Evolutionary conservation across 2,329 filamentous ascomycete species (phyloP).

Genomic region (Ascochyta pisi): DNA sequence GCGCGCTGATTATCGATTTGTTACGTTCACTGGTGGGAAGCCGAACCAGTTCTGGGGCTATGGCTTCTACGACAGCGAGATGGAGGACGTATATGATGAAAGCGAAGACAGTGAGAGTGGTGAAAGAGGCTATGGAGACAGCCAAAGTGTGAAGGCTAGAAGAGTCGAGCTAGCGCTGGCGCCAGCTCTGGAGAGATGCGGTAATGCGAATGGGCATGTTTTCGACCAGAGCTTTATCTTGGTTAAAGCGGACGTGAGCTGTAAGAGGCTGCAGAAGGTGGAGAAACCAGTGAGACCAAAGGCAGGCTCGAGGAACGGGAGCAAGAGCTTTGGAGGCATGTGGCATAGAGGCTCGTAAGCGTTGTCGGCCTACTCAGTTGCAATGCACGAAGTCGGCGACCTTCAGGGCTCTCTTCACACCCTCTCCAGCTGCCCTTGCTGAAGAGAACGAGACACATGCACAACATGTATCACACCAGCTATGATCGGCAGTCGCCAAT

Average conservation of each 20-base stretch:
- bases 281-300: conserved; percentile 26
- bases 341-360: conserved; percentile 18
- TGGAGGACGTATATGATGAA: conserved; percentile 47
- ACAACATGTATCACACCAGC: not conserved
- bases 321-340: conserved; percentile 21
- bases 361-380: not conserved
- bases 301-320: conserved; percentile 14
- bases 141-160: conserved; percentile 24
- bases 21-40: conserved; percentile 45
- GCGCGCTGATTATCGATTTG: conserved; percentile 47
- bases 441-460: not conserved
- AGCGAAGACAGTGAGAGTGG: conserved; percentile 24
- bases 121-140: conserved; percentile 17
- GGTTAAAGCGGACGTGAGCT: conserved; percentile 48
- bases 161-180: conserved; percentile 45
- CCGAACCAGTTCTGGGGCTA: conserved; percentile 45
- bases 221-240: conserved; percentile 48
- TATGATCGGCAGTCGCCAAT: not conserved
- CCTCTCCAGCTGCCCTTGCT: not conserved
- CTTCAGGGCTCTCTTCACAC: not conserved
- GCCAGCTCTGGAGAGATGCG: conserved; percentile 48
- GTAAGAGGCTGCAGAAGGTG: conserved; percentile 39
- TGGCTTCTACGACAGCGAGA: conserved; percentile 46
- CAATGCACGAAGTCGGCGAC: conserved; percentile 4
- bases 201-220: conserved; percentile 48